Base-by-base conservation (phyloP, 2,329 filamentous ascomycete genomes). In the Neofusicoccum ribis region DNA sequence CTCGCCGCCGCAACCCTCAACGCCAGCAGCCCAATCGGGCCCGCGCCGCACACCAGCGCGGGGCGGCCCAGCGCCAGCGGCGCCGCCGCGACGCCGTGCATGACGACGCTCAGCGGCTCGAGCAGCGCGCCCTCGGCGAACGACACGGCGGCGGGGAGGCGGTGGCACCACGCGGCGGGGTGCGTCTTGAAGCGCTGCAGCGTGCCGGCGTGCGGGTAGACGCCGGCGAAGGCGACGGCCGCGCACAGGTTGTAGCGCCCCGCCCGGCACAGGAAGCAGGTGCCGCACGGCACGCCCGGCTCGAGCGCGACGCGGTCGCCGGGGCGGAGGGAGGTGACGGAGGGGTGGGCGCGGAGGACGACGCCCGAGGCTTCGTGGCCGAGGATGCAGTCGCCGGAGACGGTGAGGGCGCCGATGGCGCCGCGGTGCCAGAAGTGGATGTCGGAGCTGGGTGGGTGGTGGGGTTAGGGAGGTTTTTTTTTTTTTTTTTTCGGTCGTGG, bases 341-440 rank as follows among this genome's bases (percentile, higher is more conserved):
- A 84, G 59, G 84, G 78, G 17, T 87, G 86, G 67, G 82, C 83
- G 71, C 83, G 77, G 23, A 89, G 69, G 15, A 90, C 86, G 5
- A 88, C 72, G 5, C 87, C 88, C 9, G 87, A 83, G 3, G 84
- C 86, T 74, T 90, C 88, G 68, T 90, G 88, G 23, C 88, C 87
- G 51, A 90, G 81, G 61, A 89, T 88, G 70, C 86, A 88, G 68
- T 89, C 86, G 20, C 84, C 84, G 65, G 87, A 82, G 12, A 91
- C 84, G 1, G 86, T 81, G 1, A 90, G 80, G 1, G 83, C 81
- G 2, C 89, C 88, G 70, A 91, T 90, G 12, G 83, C 78, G 27
- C 88, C 88, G 0, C 81, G 79, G 70, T 87, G 87, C 88, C 88
- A 90, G 69, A 89, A 88, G 72, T 91, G 88, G 68, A 90, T 84